Conservation (phyloP, 352 stramenopile genomes). For the Globisporangium carolinianum region DNA sequence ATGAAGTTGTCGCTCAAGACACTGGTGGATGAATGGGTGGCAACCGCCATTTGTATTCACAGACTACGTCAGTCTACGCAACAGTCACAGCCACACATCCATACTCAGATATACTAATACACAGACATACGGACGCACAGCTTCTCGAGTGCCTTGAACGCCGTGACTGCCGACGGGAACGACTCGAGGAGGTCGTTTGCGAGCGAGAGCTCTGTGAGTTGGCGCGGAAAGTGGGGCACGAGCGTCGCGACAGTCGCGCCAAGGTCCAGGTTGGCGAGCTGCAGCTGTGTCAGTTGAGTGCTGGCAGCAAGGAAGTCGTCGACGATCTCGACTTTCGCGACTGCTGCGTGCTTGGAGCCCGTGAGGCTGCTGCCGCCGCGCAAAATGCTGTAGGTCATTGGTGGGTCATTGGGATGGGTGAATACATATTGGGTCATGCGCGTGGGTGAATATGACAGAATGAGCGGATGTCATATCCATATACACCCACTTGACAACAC, state of each 20-base stretch:
- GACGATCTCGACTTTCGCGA: slow-evolving; percentile 4
- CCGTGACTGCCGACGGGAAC: background rate
- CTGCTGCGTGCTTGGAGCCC: background rate
- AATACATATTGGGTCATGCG: background rate
- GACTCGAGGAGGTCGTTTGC: background rate
- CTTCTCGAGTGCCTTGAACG: background rate
- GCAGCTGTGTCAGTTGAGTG: background rate
- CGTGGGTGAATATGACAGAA: too few species aligned
- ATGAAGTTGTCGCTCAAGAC: slow-evolving; percentile 1
- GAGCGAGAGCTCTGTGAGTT: background rate
- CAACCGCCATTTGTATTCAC: too few species aligned
- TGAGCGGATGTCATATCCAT: background rate
- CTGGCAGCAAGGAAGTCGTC: slow-evolving; percentile 1
- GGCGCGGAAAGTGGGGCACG: background rate
- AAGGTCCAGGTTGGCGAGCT: slow-evolving; percentile 2
- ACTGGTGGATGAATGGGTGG: too few species aligned
- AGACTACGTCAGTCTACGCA: background rate
- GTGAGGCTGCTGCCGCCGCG: too few species aligned
- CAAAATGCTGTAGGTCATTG: too few species aligned
- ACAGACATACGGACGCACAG: too few species aligned
- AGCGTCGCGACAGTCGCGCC: background rate
- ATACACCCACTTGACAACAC: background rate
- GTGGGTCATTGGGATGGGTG: too few species aligned
- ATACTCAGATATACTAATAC: too few species aligned
- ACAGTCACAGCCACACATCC: background rate